A percentile compares a stretch with the other conserved stretches of the same genome.
phyloP scores from a whole-genome alignment of 192 early-diverging fungal genomes.

The Entomortierella parvispora region DNA sequence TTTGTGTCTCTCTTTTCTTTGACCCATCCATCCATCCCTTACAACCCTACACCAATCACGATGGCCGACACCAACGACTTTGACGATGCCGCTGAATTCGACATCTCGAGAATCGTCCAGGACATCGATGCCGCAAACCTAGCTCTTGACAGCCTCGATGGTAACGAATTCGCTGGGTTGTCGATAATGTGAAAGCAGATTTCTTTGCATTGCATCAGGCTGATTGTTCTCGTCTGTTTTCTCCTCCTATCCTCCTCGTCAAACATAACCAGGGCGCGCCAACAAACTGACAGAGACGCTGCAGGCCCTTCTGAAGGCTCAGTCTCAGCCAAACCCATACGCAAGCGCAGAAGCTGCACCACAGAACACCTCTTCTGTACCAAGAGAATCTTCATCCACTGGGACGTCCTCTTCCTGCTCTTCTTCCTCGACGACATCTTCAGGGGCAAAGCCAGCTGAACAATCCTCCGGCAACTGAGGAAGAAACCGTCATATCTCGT shows the following conservation, averaged over 20 bases:
- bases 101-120: conserved; percentile 47
- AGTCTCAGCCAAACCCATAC: conserved; percentile 41
- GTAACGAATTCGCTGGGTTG: conserved; percentile 1
- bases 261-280: conserved; percentile 16
- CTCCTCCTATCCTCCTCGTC: neutral
- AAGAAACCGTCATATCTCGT: no score
- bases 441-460: no score
- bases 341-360: conserved; percentile 13
- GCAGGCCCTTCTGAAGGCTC: conserved; percentile 33
- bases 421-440: conserved; percentile 1
- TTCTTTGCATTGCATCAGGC: no score
- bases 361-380: no score
- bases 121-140: conserved; percentile 38
- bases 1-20: neutral
- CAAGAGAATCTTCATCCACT: neutral
- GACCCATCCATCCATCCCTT: neutral
- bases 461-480: no score
- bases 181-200: no score
- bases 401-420: neutral
- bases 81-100: conserved; percentile 32
- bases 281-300: conserved; percentile 31
- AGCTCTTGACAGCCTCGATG: conserved; percentile 38
- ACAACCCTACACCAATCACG: neutral
- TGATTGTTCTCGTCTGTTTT: neutral
- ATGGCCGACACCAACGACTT: conserved; percentile 47